Evolutionary conservation across 495 filamentous ascomycete genomes (phyloP).

Genomic region (Neurospora tetrasperma): DNA sequence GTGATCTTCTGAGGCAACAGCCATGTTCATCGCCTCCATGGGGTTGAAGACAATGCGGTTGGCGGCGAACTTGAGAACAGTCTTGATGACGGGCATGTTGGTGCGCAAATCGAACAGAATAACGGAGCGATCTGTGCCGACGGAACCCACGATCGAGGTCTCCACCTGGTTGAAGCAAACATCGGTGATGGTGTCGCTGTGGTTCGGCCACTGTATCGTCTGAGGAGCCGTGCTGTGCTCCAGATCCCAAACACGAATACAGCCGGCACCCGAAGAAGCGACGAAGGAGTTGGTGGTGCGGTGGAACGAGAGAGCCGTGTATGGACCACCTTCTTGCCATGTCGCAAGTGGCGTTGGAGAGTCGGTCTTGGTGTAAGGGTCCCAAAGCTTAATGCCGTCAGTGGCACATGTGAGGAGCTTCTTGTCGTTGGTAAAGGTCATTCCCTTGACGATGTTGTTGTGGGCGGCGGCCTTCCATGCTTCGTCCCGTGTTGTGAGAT

Average conservation of each 20-base stretch:
- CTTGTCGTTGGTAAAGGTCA: conserved; percentile 75
- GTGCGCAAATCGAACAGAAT: conserved; percentile 83
- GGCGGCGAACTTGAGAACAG: conserved; percentile 66
- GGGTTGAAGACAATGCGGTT: conserved; percentile 92
- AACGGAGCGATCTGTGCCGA: conserved; percentile 73
- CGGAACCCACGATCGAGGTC: conserved; percentile 77
- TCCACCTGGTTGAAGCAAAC: conserved; percentile 90
- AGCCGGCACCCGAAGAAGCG: conserved; percentile 67
- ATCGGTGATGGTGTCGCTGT: conserved; percentile 82
- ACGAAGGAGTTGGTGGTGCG: conserved; percentile 59
- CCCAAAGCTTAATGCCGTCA: conserved; percentile 83
- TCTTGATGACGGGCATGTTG: conserved; percentile 59
- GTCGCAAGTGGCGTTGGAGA: conserved; percentile 60
- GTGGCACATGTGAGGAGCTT: conserved; percentile 84
- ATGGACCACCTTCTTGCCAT: conserved; percentile 71
- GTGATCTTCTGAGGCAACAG: conserved; percentile 36
- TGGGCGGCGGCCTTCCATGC: conserved; percentile 74
- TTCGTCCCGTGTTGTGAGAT: conserved; percentile 68
- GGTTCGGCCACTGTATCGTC: conserved; percentile 76
- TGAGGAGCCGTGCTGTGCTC: conserved; percentile 66
- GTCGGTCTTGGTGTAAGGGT: conserved; percentile 66
- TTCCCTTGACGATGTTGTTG: conserved; percentile 74
- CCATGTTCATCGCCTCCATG: conserved; percentile 45
- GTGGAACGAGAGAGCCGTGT: conserved; percentile 79
- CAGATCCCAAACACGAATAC: conserved; percentile 70